Conservation (phyloP, 306 rosid species). For the Argentina anserina region DNA sequence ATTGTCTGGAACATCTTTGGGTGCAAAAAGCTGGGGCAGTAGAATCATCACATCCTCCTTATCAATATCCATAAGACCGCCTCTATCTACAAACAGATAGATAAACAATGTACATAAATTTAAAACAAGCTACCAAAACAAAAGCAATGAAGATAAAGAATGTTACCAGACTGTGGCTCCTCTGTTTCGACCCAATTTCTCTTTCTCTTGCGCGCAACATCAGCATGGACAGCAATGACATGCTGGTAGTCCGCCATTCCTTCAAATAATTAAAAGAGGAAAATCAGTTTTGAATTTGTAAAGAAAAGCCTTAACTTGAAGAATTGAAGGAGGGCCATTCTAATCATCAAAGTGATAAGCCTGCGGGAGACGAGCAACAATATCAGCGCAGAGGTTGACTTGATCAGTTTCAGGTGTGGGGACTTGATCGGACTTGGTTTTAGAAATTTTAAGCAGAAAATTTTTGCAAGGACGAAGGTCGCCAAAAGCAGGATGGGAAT, state of each 20-base stretch:
- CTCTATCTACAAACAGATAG: slow-evolving; percentile 41
- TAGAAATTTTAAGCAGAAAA: slow-evolving; percentile 67
- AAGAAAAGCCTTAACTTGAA: neutral
- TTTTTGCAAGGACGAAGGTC: slow-evolving; percentile 61
- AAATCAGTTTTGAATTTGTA: slow-evolving; percentile 13
- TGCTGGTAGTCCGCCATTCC: slow-evolving; percentile 97
- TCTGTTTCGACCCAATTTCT: slow-evolving; percentile 57
- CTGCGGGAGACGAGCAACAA: slow-evolving; percentile 52
- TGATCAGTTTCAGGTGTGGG: slow-evolving; percentile 19
- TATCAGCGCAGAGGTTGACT: slow-evolving; percentile 43
- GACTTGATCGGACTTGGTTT: slow-evolving; percentile 25
- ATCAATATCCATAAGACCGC: slow-evolving; percentile 53
- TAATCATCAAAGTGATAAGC: slow-evolving; percentile 81
- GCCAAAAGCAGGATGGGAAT: slow-evolving; percentile 79
- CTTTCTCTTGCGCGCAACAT: slow-evolving; percentile 60
- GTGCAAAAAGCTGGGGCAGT: slow-evolving; percentile 69
- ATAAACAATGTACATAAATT: neutral
- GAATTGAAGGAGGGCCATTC: slow-evolving; percentile 16
- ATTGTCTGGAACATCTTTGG: slow-evolving; percentile 76
- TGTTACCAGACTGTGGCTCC: slow-evolving; percentile 58
- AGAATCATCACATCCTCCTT: slow-evolving; percentile 77
- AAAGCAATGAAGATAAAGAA: slow-evolving; percentile 17
- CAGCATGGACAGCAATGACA: slow-evolving; percentile 76
- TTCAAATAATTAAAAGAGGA: neutral
- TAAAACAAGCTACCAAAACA: slow-evolving; percentile 9